Evolutionary conservation across 805 yeast species (phyloP).

Genomic region (Ogataea dorogensis): DNA sequence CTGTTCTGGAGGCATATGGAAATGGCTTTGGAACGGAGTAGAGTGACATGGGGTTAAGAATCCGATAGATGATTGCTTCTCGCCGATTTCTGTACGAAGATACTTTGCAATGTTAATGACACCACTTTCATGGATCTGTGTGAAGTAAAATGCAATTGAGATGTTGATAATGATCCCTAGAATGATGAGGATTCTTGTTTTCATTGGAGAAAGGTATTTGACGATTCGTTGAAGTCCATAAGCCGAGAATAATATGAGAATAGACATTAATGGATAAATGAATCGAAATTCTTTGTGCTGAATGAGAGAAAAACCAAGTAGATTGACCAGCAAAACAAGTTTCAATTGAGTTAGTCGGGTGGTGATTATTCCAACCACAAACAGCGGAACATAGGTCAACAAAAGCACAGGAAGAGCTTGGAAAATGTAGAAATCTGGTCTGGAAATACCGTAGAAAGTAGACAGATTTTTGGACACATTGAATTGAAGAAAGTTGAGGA

Average conservation of each 20-base stretch:
- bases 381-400: conserved; percentile 64
- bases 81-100: conserved; percentile 37
- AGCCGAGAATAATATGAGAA: conserved; percentile 55
- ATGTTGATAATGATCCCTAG: conserved; percentile 15
- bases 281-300: conserved; percentile 91
- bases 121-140: conserved; percentile 82
- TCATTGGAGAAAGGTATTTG: conserved; percentile 3
- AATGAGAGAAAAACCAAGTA: conserved; percentile 59
- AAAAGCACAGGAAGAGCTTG: conserved; percentile 82
- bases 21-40: conserved; percentile 88
- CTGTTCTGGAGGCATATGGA: conserved; percentile 52
- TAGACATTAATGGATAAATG: conserved; percentile 80
- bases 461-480: conserved; percentile 74
- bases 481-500: conserved; percentile 69
- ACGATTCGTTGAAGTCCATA: conserved; percentile 30
- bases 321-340: conserved; percentile 37
- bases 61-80: conserved; percentile 44
- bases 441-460: conserved; percentile 79
- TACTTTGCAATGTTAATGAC: conserved; percentile 64
- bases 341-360: conserved; percentile 23
- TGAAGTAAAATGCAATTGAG: conserved; percentile 36
- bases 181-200: conserved; percentile 9
- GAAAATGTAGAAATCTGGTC: conserved; percentile 78
- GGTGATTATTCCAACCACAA: conserved; percentile 41
- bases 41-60: conserved; percentile 96